Conservation (phyloP, 2,329 filamentous ascomycete species). For the Sporothrix brunneoviolacea region DNA sequence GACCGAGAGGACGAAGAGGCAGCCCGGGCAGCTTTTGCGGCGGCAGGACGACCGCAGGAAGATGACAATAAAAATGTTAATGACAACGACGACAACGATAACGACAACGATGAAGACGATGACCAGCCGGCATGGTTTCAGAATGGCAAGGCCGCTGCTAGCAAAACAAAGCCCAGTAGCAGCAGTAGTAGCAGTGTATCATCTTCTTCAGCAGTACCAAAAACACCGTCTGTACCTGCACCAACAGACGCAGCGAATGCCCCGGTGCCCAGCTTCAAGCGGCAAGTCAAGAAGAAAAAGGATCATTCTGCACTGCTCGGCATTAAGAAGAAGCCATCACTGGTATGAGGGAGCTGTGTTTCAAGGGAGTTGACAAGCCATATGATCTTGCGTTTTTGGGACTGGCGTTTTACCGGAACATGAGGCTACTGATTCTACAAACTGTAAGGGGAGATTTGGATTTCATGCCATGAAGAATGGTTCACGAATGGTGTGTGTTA, state of each 20-base stretch:
- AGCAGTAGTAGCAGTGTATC: slow-evolving; percentile 27
- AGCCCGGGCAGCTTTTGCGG: slow-evolving; percentile 69
- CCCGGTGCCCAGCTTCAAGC: slow-evolving; percentile 62
- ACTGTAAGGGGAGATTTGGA: too few relatives aligned
- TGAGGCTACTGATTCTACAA: too few relatives aligned
- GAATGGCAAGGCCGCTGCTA: slow-evolving; percentile 19
- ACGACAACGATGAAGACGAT: not conserved
- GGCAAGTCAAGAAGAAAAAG: slow-evolving; percentile 81
- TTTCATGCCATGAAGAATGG: too few relatives aligned
- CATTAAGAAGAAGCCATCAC: slow-evolving; percentile 57
- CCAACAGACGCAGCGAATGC: not conserved
- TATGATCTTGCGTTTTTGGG: too few relatives aligned
- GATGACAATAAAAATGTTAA: slow-evolving; percentile 46
- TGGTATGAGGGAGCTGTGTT: too few relatives aligned
- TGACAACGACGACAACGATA: slow-evolving; percentile 21
- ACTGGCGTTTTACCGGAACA: too few relatives aligned
- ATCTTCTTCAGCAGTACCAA: slow-evolving; percentile 24
- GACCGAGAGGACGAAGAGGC: slow-evolving; percentile 80
- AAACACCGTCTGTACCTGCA: not conserved
- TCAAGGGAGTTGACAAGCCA: too few relatives aligned
- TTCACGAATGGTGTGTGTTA: too few relatives aligned
- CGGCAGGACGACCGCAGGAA: slow-evolving; percentile 45
- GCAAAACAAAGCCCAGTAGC: slow-evolving; percentile 26
- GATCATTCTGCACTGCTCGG: slow-evolving; percentile 67
- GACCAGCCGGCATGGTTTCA: slow-evolving; percentile 1